Evolutionary conservation across 2,329 filamentous ascomycete species (phyloP).

Genomic region (Xylariaceae sp.): DNA sequence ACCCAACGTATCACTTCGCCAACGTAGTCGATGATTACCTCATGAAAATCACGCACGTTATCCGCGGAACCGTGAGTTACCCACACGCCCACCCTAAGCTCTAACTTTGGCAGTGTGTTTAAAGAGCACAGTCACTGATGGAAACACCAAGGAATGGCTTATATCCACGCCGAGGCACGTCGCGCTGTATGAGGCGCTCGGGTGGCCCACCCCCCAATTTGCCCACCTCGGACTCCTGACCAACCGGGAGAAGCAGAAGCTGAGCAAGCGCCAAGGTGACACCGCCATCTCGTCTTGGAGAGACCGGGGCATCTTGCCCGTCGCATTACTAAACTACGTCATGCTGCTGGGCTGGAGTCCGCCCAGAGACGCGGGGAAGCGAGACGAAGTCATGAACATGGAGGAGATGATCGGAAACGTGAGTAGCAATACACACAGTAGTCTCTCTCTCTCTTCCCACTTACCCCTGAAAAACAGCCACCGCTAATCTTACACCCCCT

Average conservation of each 20-base stretch:
- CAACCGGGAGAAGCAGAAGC: slow-evolving; percentile 69
- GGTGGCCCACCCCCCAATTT: slow-evolving; percentile 73
- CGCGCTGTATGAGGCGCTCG: slow-evolving; percentile 74
- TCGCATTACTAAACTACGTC: slow-evolving; percentile 74
- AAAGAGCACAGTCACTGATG: background rate
- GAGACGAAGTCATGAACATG: slow-evolving; percentile 72
- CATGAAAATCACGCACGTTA: slow-evolving; percentile 95
- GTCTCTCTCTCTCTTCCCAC: too few species aligned
- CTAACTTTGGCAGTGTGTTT: slow-evolving; percentile 1
- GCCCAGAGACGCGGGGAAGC: slow-evolving; percentile 41
- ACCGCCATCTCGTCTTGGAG: slow-evolving; percentile 55
- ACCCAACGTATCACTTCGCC: slow-evolving; percentile 94
- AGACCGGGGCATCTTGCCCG: slow-evolving; percentile 49
- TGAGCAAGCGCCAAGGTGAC: slow-evolving; percentile 80
- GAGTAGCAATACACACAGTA: background rate
- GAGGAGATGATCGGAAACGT: slow-evolving; percentile 69
- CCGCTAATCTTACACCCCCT: background rate
- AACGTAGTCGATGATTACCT: slow-evolving; percentile 96
- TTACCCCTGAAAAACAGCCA: too few species aligned
- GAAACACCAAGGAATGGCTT: slow-evolving; percentile 78
- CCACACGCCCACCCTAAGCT: too few species aligned
- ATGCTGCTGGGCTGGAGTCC: slow-evolving; percentile 82
- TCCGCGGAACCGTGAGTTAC: slow-evolving; percentile 74
- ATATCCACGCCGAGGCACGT: slow-evolving; percentile 80
- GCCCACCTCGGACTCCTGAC: slow-evolving; percentile 80